Evolutionary conservation across 495 filamentous ascomycete genomes (phyloP), one percentile per base, ranked within the genome.

Genomic region (Usnea hakonensis): DNA sequence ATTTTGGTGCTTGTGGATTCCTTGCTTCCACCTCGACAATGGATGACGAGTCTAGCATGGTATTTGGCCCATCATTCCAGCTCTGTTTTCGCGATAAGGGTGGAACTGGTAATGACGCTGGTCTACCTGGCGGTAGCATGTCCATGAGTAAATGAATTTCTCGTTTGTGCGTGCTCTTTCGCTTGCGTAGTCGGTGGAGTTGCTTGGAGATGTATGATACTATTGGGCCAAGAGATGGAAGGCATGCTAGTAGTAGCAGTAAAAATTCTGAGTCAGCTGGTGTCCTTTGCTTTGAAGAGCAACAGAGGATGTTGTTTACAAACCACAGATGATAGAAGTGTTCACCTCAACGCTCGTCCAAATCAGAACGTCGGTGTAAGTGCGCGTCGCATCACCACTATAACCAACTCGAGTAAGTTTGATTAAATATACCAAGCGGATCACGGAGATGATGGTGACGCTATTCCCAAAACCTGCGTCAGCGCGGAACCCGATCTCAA

Each of bases 271-370:
- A 30, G 19, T 52, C 5, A 60, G 32, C n/a, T n/a, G 14, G 17
- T 6, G 8, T 14, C 13, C 16, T 40, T 5, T 30, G 26, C 1
- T 26, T 10, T 38, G 1, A 3, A 36, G 35, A 38, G 19, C 5
- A 19, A 16, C 2, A 17, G 10, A 37, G 50, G 1, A 37, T 21
- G 33, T 16, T 41, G n/a, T 40, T 1, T 30, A 65, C 64, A 53
- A 1, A 65, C 64, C 64, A 54, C 64, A 62, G 19, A 62, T 40
- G 28, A 65, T 65, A 1, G 59, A 38, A 13, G 44, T 35, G 40
- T 65, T 53, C 8, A 43, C 36, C 46, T 65, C 64, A 19, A 53
- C 28, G 14, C 43, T 53, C 19, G 64, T 37, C 59, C 37, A 58
- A 13, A 65, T 58, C 14, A 53, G 0, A 17, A 53, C 4, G 4